These are phyloP conservation scores for Microsporum ferrugineum DNA, from an alignment of 2,329 filamentous ascomycete species.

Conservation along the genomic window DNA sequence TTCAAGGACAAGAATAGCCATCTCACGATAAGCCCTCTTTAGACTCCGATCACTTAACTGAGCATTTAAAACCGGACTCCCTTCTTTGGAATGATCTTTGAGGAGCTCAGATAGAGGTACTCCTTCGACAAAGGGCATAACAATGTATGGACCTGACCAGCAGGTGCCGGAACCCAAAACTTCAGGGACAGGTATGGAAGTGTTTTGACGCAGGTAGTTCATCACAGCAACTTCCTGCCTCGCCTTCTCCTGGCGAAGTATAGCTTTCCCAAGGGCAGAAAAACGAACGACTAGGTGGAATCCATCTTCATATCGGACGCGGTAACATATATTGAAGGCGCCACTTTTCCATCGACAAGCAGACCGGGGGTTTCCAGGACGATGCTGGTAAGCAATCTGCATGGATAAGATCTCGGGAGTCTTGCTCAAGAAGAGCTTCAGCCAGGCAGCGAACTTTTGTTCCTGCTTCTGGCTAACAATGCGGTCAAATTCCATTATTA, in stretches of 20 bases:
- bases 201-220: constrained; percentile 19
- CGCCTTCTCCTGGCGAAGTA: constrained; percentile 22
- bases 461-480: not conserved
- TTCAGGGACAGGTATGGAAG: constrained; percentile 19
- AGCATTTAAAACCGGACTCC: constrained; percentile 12
- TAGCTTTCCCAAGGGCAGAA: constrained; percentile 18
- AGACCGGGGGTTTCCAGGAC: not conserved
- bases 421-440: not conserved
- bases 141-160: constrained; percentile 20
- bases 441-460: not conserved
- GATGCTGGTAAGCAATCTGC: too few relatives aligned
- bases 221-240: constrained; percentile 21
- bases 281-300: constrained; percentile 25
- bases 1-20: constrained; percentile 14
- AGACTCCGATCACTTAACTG: constrained; percentile 11
- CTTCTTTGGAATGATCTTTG: constrained; percentile 13
- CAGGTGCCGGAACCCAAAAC: constrained; percentile 17
- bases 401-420: not conserved
- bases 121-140: constrained; percentile 20
- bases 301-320: constrained; percentile 18
- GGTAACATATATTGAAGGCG: constrained; percentile 24
- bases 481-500: not conserved
- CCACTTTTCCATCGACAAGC: constrained; percentile 19
- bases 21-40: constrained; percentile 12
- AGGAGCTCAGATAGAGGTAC: constrained; percentile 18